These are phyloP conservation scores for Aphanomyces stellatus DNA, from an alignment of 352 stramenopile genomes.

Conservation along the genomic window DNA sequence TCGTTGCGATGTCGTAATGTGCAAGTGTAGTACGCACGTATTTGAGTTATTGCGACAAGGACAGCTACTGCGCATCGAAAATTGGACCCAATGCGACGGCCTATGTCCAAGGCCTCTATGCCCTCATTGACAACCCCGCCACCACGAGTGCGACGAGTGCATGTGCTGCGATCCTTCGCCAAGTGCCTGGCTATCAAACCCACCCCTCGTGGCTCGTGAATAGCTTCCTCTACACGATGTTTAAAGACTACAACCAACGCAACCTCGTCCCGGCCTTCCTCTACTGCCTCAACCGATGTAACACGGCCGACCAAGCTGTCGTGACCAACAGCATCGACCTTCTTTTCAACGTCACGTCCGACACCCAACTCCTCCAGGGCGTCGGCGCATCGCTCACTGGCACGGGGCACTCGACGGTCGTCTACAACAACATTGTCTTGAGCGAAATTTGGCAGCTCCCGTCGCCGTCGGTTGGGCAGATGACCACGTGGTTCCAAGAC, in stretches of 20 bases:
- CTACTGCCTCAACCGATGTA: conserved; percentile 7
- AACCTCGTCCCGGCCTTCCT: neutral
- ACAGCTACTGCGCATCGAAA: neutral
- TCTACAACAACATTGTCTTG: conserved; percentile 9
- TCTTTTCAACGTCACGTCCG: neutral
- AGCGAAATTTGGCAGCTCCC: conserved; percentile 23
- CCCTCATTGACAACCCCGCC: neutral
- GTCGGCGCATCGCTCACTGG: neutral
- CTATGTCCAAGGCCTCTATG: neutral
- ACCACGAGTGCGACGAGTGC: neutral
- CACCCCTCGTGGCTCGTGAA: neutral
- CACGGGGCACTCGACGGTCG: conserved; percentile 1
- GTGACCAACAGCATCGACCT: neutral
- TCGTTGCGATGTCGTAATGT: neutral
- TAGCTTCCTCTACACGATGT: neutral
- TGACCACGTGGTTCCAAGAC: conserved; percentile 58
- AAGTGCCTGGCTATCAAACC: neutral
- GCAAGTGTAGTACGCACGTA: neutral
- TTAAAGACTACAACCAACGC: conserved; percentile 6
- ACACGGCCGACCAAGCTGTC: neutral
- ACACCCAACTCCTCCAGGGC: conserved; percentile 5
- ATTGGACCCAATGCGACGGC: neutral
- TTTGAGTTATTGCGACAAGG: neutral
- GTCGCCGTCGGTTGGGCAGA: conserved; percentile 30
- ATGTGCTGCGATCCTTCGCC: neutral